These are phyloP conservation scores for Sporisorium exsertum DNA, from an alignment of 1,284 basidiomycete genomes.

Conservation along the genomic window DNA sequence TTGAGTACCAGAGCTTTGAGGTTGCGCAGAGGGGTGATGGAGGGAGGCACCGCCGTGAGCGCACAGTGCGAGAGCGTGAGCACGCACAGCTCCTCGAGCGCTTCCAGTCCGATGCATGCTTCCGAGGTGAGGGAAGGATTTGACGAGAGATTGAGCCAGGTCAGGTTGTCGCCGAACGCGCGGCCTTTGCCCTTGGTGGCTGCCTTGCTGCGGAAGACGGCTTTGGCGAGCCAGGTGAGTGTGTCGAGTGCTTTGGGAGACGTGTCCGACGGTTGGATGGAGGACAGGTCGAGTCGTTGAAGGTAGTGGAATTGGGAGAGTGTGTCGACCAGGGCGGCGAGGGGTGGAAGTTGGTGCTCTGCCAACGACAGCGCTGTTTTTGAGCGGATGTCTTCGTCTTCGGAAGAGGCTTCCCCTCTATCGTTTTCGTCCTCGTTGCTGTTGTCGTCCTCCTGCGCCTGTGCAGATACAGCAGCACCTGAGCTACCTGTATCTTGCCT, in stretches of 20 bases:
- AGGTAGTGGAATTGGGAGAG: constrained; percentile 58
- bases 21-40: constrained; percentile 36
- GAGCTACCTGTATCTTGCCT: not conserved
- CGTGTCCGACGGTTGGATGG: constrained; percentile 52
- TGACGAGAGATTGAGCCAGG: constrained; percentile 41
- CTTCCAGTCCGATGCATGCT: constrained; percentile 38
- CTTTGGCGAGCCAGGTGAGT: constrained; percentile 56
- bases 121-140: constrained; percentile 34
- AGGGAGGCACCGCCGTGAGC: constrained; percentile 36
- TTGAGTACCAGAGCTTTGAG: constrained; percentile 64
- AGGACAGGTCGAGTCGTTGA: constrained; percentile 58
- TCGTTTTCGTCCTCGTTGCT: constrained; percentile 1
- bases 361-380: constrained; percentile 54
- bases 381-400: constrained; percentile 20
- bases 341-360: constrained; percentile 54
- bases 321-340: constrained; percentile 47
- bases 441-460: not conserved
- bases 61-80: constrained; percentile 58
- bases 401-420: constrained; percentile 12
- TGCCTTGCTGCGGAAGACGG: constrained; percentile 45
- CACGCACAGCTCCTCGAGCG: constrained; percentile 47
- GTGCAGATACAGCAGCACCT: not conserved
- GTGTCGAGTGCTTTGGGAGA: constrained; percentile 43
- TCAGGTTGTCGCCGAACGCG: constrained; percentile 41
- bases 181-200: constrained; percentile 27